Base-by-base conservation (phyloP, 164 flowering plant genomes). In the Euptelea pleiosperma region DNA sequence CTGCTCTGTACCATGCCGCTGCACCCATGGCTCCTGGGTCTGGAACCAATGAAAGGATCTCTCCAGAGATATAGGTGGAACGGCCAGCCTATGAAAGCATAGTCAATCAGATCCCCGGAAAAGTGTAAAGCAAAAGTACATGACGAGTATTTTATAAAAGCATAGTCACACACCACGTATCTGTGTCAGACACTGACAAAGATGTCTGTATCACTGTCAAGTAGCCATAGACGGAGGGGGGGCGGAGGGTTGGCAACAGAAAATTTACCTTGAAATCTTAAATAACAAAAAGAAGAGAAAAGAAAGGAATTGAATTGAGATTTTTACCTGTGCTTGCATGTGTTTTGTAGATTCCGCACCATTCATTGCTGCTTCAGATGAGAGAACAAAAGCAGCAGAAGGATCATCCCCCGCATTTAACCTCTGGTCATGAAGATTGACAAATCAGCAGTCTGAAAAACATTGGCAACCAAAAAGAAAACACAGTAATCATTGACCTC, bases 1-100 rank as follows among this genome's bases (percentile, higher is more conserved):
- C 98, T 48, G 98, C 97, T 57, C 77, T 72, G 69, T 89, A 93
- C 98, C 98, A 93, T 40, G 79, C 29, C 19, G 98, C 94, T 55
- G 83, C 93, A 59, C 96, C 98, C 94, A 87, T 83, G 37, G 98
- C 98, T 29, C 97, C 98, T n/a, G 98, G 98, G 65, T 89, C 98
- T 6, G 97, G 94, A 59, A 86, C 91, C 7, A 89, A 68, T 31
- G 94, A 73, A 43, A 89, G 85, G 42, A 74, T 66, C 55, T 84
- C 90, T 8, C 71, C 73, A 22, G 95, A 71, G 6, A 92, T 68
- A 71, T 92, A 92, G 16, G 82, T 72, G 28, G 98, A 87, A 8
- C 96, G 91, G 8, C 98, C 98, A 56, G 96, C 98, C 98, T 91
- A 65, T 61, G 74, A 52, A 43, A 34, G 4, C 41, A 62, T 28